A percentile compares a stretch with the other conserved stretches of the same genome.
These are phyloP conservation scores for Cryphonectria parasitica DNA, from an alignment of 2,329 filamentous ascomycete genomes.

Conservation along the genomic window DNA sequence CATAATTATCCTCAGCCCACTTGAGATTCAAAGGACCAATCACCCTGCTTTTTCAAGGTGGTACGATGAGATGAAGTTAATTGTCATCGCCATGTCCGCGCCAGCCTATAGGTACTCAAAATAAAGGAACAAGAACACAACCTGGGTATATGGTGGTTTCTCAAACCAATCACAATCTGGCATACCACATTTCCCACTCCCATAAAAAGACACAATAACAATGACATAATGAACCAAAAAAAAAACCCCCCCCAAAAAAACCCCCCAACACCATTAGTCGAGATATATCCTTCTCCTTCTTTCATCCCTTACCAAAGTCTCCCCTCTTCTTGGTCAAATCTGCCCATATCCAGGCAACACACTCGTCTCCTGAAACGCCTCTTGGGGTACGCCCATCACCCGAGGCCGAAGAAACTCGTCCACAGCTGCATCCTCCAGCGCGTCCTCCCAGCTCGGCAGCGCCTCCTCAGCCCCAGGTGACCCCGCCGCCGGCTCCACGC, in stretches of 20 bases:
- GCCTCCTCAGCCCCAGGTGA: slow-evolving; percentile 36
- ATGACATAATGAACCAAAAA: not conserved
- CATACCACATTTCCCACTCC: not conserved
- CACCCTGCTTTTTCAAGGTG: not conserved
- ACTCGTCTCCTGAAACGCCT: slow-evolving; percentile 32
- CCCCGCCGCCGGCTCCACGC: slow-evolving; percentile 42
- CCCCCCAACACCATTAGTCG: too few species aligned
- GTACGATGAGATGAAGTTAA: not conserved
- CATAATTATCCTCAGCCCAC: not conserved
- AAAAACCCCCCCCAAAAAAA: too few species aligned
- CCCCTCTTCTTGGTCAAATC: not conserved
- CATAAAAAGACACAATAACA: not conserved
- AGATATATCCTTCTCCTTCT: not conserved
- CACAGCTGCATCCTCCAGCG: slow-evolving; percentile 49
- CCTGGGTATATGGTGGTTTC: slow-evolving; percentile 2
- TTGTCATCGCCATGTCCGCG: not conserved
- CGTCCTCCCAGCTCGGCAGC: slow-evolving; percentile 56
- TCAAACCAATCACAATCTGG: not conserved
- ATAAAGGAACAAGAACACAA: not conserved
- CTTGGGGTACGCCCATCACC: slow-evolving; percentile 41
- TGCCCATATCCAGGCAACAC: slow-evolving; percentile 36
- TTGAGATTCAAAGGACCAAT: not conserved
- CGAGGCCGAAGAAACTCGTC: slow-evolving; percentile 50
- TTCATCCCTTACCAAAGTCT: not conserved
- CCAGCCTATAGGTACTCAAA: not conserved